phyloP scores from a whole-genome alignment of 2,329 filamentous ascomycete species.

The Paecilomyces dactylethromorphus region DNA sequence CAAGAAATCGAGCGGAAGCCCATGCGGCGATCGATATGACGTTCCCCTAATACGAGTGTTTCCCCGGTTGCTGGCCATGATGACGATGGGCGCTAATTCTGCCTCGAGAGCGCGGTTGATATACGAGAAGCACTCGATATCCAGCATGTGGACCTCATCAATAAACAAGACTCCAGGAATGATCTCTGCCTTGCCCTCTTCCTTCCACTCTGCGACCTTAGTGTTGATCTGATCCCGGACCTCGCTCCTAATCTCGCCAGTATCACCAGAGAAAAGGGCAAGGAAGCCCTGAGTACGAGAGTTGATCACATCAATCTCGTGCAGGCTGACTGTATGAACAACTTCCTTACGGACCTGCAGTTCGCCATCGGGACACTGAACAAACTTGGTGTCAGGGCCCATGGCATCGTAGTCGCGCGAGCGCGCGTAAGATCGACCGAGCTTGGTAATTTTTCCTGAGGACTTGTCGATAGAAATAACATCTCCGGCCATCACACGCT shows the following conservation, averaged over 20 bases:
- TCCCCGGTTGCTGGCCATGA: slow-evolving; percentile 97
- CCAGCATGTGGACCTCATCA: slow-evolving; percentile 98
- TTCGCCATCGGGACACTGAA: slow-evolving; percentile 95
- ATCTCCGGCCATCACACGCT: slow-evolving; percentile 97
- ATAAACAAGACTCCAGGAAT: slow-evolving; percentile 97
- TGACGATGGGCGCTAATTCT: slow-evolving; percentile 91
- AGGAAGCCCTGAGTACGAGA: slow-evolving; percentile 97
- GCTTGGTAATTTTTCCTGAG: slow-evolving; percentile 94
- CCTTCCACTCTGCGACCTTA: slow-evolving; percentile 98
- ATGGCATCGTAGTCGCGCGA: slow-evolving; percentile 98
- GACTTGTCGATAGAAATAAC: slow-evolving; percentile 99
- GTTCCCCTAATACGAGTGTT: slow-evolving; percentile 88
- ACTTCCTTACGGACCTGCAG: slow-evolving; percentile 96
- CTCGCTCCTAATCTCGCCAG: slow-evolving; percentile 93
- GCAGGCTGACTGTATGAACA: slow-evolving; percentile 90
- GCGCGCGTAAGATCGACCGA: slow-evolving; percentile 88
- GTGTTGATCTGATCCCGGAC: slow-evolving; percentile 98
- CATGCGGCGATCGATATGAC: slow-evolving; percentile 87
- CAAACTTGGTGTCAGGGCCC: slow-evolving; percentile 96
- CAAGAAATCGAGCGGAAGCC: slow-evolving; percentile 88
- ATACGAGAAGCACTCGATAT: slow-evolving; percentile 98
- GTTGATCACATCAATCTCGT: slow-evolving; percentile 99
- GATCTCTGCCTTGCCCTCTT: slow-evolving; percentile 97
- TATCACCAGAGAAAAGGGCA: slow-evolving; percentile 95
- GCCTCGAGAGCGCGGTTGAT: slow-evolving; percentile 95